Percentiles rank a stretch among this genome's conserved stretches.
Evolutionary conservation across 2,329 filamentous ascomycete species (phyloP).

Genomic region (Cytospora chrysosperma): DNA sequence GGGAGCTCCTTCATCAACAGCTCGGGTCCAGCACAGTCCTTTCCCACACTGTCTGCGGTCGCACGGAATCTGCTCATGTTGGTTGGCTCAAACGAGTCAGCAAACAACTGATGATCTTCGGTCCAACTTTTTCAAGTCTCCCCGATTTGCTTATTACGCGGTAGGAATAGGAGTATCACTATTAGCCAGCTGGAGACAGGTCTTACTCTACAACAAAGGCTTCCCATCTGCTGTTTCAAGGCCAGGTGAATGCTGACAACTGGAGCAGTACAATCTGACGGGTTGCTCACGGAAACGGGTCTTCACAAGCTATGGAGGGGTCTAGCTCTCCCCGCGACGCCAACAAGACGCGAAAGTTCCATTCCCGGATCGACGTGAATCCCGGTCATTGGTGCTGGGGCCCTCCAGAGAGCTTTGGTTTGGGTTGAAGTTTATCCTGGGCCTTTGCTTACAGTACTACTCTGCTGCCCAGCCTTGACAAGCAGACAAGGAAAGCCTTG

Average conservation of each 20-base stretch:
- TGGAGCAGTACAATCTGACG: background rate
- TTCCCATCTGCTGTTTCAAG: background rate
- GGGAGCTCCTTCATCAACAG: background rate
- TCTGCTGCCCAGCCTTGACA: no score
- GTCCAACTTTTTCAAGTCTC: background rate
- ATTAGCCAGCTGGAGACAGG: background rate
- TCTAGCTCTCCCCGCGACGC: slow-evolving; percentile 19
- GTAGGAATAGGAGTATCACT: background rate
- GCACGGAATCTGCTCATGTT: background rate
- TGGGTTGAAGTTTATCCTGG: background rate
- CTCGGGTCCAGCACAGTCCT: slow-evolving; percentile 7
- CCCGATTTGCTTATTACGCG: background rate
- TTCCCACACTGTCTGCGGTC: slow-evolving; percentile 6
- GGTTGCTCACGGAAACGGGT: background rate
- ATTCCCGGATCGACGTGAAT: slow-evolving; percentile 19
- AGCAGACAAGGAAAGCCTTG: background rate
- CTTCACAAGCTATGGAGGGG: slow-evolving; percentile 5
- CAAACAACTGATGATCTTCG: slow-evolving; percentile 2
- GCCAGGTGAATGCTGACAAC: background rate
- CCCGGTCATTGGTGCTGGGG: slow-evolving; percentile 15
- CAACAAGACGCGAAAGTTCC: slow-evolving; percentile 15
- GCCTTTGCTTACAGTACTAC: background rate
- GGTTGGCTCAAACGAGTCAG: slow-evolving; percentile 18
- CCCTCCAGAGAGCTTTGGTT: slow-evolving; percentile 7
- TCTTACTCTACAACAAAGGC: background rate